Percentiles rank a stretch among this genome's conserved stretches.
These are phyloP conservation scores for Microdochium bolleyi DNA, from an alignment of 2,329 filamentous ascomycete genomes.

Conservation along the genomic window DNA sequence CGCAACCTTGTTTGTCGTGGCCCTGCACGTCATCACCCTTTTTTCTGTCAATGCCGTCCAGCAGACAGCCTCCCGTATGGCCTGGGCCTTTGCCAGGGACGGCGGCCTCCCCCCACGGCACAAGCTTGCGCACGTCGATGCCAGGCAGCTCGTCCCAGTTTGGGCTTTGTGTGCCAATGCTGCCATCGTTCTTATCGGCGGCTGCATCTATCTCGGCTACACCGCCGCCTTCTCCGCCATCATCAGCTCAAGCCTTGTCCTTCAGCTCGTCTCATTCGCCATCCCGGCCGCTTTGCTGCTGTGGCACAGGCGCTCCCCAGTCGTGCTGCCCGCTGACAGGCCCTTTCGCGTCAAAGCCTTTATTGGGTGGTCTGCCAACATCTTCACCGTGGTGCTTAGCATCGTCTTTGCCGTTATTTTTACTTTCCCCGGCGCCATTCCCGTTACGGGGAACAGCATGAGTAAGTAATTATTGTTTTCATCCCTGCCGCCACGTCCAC, in stretches of 20 bases:
- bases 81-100: constrained; percentile 17
- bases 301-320: constrained; percentile 1
- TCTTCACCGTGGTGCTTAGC: background rate
- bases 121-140: background rate
- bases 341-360: background rate
- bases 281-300: constrained; percentile 4
- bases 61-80: constrained; percentile 17
- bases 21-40: constrained; percentile 6
- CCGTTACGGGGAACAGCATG: background rate
- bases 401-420: background rate
- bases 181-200: constrained; percentile 13
- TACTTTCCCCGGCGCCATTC: background rate
- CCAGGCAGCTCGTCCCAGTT: constrained; percentile 1
- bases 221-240: constrained; percentile 18
- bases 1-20: constrained; percentile 8
- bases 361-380: background rate
- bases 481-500: background rate
- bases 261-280: constrained; percentile 1
- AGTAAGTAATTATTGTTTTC: constrained; percentile 1
- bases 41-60: constrained; percentile 15
- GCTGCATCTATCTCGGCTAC: constrained; percentile 17
- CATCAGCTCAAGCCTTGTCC: constrained; percentile 12
- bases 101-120: constrained; percentile 1
- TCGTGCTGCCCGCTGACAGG: background rate
- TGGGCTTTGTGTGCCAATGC: constrained; percentile 8